phyloP scores from a whole-genome alignment of 2,329 filamentous ascomycete species.

The Aurifilum marmelostoma region DNA sequence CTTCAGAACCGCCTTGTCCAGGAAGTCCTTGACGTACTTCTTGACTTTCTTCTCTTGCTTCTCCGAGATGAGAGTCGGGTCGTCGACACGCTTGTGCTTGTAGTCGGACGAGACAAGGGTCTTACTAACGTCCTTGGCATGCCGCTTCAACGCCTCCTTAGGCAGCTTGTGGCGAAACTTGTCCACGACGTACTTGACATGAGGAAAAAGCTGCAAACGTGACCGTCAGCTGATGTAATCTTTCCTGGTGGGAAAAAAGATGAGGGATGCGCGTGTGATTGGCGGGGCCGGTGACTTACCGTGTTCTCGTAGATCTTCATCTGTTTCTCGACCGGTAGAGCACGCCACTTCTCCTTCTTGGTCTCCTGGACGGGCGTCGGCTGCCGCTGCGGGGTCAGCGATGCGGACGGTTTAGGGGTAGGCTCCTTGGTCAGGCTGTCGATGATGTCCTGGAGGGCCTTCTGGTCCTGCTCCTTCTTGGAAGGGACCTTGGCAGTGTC shows the following conservation, averaged over 20 bases:
- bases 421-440: conserved; percentile 78
- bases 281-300: conserved; percentile 54
- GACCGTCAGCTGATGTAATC: conserved; percentile 1
- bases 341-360: conserved; percentile 73
- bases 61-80: conserved; percentile 73
- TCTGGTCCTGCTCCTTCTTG: conserved; percentile 64
- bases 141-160: conserved; percentile 71
- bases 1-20: conserved; percentile 83
- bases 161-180: conserved; percentile 87
- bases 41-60: conserved; percentile 84
- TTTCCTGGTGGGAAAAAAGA: not conserved
- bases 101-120: conserved; percentile 91
- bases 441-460: conserved; percentile 81
- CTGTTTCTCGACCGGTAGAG: conserved; percentile 77
- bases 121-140: conserved; percentile 73
- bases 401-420: conserved; percentile 56
- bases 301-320: conserved; percentile 96
- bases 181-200: conserved; percentile 83
- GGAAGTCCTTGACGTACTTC: conserved; percentile 80
- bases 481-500: conserved; percentile 69
- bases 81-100: conserved; percentile 82
- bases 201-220: conserved; percentile 70
- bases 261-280: not conserved
- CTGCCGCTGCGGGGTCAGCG: conserved; percentile 67
- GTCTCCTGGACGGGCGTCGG: conserved; percentile 59